A percentile compares a stretch with the other conserved stretches of the same genome.
Conservation (phyloP, 1,284 basidiomycete species). For the Cutaneotrichosporon cavernicola region DNA sequence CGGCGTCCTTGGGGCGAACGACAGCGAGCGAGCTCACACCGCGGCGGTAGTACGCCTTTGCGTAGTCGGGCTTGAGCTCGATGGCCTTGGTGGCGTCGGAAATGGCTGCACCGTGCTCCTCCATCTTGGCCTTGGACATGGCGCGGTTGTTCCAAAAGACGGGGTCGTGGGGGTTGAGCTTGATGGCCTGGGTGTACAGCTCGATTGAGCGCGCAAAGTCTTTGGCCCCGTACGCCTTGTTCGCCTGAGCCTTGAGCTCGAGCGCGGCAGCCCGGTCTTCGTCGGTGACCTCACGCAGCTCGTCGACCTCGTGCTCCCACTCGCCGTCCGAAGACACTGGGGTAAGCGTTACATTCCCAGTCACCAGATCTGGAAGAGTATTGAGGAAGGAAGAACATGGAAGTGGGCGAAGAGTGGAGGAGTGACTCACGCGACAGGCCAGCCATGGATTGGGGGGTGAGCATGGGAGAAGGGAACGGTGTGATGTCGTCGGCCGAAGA, state of each 20-base stretch:
- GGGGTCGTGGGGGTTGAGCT: slow-evolving; percentile 64
- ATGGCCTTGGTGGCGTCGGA: slow-evolving; percentile 68
- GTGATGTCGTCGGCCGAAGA: slow-evolving; percentile 44
- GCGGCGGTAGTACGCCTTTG: slow-evolving; percentile 71
- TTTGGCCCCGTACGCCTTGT: slow-evolving; percentile 72
- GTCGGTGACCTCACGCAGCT: slow-evolving; percentile 59
- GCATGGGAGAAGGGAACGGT: slow-evolving; percentile 46
- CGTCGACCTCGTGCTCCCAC: slow-evolving; percentile 47
- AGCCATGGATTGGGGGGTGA: slow-evolving; percentile 40
- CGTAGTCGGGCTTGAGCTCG: slow-evolving; percentile 81
- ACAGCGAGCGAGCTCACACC: slow-evolving; percentile 90
- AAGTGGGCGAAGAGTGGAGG: not conserved
- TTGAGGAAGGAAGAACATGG: not conserved
- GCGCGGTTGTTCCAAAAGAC: slow-evolving; percentile 55
- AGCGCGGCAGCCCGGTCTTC: slow-evolving; percentile 67
- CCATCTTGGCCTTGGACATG: slow-evolving; percentile 57
- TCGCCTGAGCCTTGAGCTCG: slow-evolving; percentile 75
- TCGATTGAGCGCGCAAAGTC: slow-evolving; percentile 65
- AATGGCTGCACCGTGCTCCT: slow-evolving; percentile 55
- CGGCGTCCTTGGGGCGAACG: slow-evolving; percentile 76
- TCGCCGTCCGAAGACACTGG: slow-evolving; percentile 50
- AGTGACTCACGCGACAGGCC: slow-evolving; percentile 42
- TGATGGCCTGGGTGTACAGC: slow-evolving; percentile 74
- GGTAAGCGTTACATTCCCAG: slow-evolving; percentile 10
- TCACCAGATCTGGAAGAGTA: not conserved